These are phyloP conservation scores for Madurella fahalii DNA, from an alignment of 2,329 filamentous ascomycete species.

Conservation along the genomic window DNA sequence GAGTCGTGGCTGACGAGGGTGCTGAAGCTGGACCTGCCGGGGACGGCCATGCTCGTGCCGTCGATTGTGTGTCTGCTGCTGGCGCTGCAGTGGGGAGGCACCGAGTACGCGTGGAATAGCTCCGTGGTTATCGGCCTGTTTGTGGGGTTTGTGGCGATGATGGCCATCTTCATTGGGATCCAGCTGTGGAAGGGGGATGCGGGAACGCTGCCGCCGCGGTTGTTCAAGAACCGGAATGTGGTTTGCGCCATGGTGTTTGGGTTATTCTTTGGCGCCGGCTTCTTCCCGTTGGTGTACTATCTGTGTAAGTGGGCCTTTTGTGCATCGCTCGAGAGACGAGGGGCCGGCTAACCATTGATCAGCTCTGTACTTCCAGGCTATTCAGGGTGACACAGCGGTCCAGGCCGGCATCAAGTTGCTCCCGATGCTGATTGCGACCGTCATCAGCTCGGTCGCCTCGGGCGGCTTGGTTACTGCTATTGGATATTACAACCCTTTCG, in stretches of 20 bases:
- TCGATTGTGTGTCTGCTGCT: conserved; percentile 51
- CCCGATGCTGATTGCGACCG: conserved; percentile 48
- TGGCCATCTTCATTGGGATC: conserved; percentile 44
- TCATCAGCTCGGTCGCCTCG: conserved; percentile 38
- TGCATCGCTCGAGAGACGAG: neutral
- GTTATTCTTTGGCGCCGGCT: conserved; percentile 47
- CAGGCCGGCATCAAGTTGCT: conserved; percentile 53
- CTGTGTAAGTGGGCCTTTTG: conserved; percentile 37
- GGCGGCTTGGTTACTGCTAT: conserved; percentile 29
- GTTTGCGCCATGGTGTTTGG: conserved; percentile 39
- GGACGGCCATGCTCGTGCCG: conserved; percentile 48
- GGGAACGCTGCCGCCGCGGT: conserved; percentile 46
- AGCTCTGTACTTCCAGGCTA: conserved; percentile 52
- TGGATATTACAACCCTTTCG: conserved; percentile 43
- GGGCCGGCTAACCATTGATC: neutral
- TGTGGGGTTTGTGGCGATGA: conserved; percentile 44
- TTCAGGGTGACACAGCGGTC: conserved; percentile 49
- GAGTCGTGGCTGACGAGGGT: conserved; percentile 37
- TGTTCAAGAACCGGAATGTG: conserved; percentile 44
- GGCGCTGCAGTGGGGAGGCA: conserved; percentile 55
- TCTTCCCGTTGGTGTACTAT: conserved; percentile 53
- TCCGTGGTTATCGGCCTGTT: conserved; percentile 49
- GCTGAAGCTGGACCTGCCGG: conserved; percentile 46
- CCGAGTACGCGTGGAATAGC: conserved; percentile 47
- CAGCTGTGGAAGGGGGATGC: conserved; percentile 44